Conservation (phyloP, 2,329 filamentous ascomycete genomes). For the Penicillium sp. region DNA sequence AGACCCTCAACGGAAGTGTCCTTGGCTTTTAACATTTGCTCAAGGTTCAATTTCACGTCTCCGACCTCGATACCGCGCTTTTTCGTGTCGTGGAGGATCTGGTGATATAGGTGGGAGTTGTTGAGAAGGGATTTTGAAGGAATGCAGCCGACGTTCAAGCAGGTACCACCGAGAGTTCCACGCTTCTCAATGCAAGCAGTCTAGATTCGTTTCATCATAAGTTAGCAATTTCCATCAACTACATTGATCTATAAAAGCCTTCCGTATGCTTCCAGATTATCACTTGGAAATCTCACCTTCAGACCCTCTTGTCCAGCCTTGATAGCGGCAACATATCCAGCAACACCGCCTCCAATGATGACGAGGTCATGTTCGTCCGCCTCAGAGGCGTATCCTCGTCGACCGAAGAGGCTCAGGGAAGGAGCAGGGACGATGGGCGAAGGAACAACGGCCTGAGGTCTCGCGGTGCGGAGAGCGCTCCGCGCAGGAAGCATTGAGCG, state of each 20-base stretch:
- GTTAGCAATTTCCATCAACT: not conserved
- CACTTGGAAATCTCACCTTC: slow-evolving; percentile 59
- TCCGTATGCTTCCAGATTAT: not conserved
- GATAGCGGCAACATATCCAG: slow-evolving; percentile 97
- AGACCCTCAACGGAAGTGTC: slow-evolving; percentile 82
- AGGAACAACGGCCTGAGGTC: slow-evolving; percentile 30
- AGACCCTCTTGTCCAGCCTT: slow-evolving; percentile 96
- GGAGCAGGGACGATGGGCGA: slow-evolving; percentile 34
- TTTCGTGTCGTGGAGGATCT: slow-evolving; percentile 95
- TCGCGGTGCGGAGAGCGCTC: slow-evolving; percentile 36
- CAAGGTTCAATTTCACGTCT: slow-evolving; percentile 93
- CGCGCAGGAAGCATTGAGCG: slow-evolving; percentile 50
- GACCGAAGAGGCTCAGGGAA: slow-evolving; percentile 46
- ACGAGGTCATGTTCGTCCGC: slow-evolving; percentile 79
- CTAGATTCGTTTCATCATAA: slow-evolving; percentile 42
- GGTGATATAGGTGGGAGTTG: slow-evolving; percentile 98
- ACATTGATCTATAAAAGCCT: not conserved
- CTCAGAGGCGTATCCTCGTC: slow-evolving; percentile 54
- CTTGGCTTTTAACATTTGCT: slow-evolving; percentile 98
- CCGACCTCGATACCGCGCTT: slow-evolving; percentile 95
- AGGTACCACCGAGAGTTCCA: slow-evolving; percentile 89
- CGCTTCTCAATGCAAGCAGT: slow-evolving; percentile 98
- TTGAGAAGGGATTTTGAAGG: slow-evolving; percentile 99
- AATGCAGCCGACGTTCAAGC: slow-evolving; percentile 98
- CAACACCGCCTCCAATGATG: slow-evolving; percentile 96